Evolutionary conservation across 2,329 filamentous ascomycete genomes (phyloP), one percentile per base, ranked within the genome.

Genomic region (Arthroderma sp.): DNA sequence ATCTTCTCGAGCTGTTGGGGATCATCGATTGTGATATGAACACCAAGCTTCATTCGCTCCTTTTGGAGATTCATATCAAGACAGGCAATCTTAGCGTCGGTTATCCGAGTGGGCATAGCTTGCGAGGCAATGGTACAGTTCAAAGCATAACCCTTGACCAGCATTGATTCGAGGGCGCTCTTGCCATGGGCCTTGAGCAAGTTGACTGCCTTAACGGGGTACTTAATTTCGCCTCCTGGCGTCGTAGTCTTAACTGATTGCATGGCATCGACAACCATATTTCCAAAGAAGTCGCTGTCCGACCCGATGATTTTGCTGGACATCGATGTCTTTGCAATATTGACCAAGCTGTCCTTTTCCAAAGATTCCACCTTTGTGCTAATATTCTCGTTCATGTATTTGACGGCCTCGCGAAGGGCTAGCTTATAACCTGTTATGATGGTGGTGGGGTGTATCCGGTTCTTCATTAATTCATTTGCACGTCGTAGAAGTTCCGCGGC

Each of bases 61-160:
- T 98, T 98, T 62, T 96, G 89, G 58, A 98, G 66, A 68, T 98
- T 98, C 78, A 98, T 96, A 63, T 98, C 91, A 49, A 98, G 69
- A 57, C 89, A 82, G 41, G 91, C 91, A 65, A 98, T 98, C 73
- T 94, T 96, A 53, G 91, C 91, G 65, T 96, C 88, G 43, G 77
- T 78, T 62, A 98, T 78, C 56, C 84, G 78, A 29, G 91, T 98
- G 57, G 80, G 86, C 91, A 98, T 98, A 38, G 91, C 91, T 67
- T 98, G 91, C 46, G 88, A 95, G 44, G 91, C 91, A 47, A 98
- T 88, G 33, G 91, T 98, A 74, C 91, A 98, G 75, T 98, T 98
- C 58, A 98, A 71, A 47, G 91, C 91, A 63, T 98, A 98, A 45
- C 91, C 91, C 71, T 93, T 94, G 60, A 98, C 81, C 40, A 98